phyloP scores from a whole-genome alignment of 176 grass and related monocot genomes.

The Phoenix roebelenii region DNA sequence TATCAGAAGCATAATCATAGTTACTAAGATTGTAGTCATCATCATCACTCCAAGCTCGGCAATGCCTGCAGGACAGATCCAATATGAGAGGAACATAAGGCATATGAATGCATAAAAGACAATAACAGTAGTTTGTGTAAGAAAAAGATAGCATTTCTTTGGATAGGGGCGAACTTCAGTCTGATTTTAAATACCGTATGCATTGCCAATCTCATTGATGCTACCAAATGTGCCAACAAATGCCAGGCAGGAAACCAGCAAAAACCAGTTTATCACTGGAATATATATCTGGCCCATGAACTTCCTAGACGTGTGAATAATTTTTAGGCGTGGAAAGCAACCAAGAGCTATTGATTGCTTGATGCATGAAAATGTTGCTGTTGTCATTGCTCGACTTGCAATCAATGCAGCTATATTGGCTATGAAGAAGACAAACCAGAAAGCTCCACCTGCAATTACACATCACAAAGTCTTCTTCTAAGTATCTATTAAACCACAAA shows the following conservation, averaged over 20 bases:
- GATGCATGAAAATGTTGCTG: conserved; percentile 87
- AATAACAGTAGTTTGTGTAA: not conserved
- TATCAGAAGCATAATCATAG: conserved; percentile 98
- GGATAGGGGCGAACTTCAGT: not conserved
- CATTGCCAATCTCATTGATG: conserved; percentile 97
- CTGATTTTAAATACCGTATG: conserved; percentile 54
- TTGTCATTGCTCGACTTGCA: conserved; percentile 95
- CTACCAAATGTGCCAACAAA: conserved; percentile 81
- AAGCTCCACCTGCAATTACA: conserved; percentile 48
- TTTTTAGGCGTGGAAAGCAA: conserved; percentile 94
- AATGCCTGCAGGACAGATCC: conserved; percentile 51
- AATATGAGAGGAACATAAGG: not conserved
- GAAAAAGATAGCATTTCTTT: no score
- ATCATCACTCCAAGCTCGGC: conserved; percentile 96
- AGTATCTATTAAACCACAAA: conserved; percentile 10
- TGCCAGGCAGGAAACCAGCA: conserved; percentile 67
- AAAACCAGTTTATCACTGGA: conserved; percentile 93
- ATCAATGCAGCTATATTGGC: conserved; percentile 84
- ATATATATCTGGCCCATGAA: conserved; percentile 99
- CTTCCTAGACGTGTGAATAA: conserved; percentile 91
- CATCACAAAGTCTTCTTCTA: conserved; percentile 21
- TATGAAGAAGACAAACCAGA: conserved; percentile 79
- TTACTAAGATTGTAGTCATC: conserved; percentile 87
- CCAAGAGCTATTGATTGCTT: conserved; percentile 93
- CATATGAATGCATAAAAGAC: not conserved